Conservation (phyloP, 129 eudicot genomes). For the Centrapalus pauciflorus region DNA sequence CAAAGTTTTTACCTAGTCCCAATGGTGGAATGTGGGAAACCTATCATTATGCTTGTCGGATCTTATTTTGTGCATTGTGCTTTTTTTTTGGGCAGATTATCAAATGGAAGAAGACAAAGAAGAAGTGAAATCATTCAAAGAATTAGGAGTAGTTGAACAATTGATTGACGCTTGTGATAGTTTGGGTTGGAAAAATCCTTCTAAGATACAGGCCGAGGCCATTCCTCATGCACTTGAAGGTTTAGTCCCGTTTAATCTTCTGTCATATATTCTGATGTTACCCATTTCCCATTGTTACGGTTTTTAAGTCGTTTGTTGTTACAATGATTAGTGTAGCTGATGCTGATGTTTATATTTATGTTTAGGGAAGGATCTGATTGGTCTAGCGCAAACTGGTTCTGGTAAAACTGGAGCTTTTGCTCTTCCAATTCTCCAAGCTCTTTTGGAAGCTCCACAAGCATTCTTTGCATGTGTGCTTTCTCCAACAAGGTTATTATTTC, state of each 20-base stretch:
- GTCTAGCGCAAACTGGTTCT: slow-evolving; percentile 97
- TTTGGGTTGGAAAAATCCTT: slow-evolving; percentile 75
- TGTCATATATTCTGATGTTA: neutral
- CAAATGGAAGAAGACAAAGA: slow-evolving; percentile 47
- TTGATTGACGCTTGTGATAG: slow-evolving; percentile 64
- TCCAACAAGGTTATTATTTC: slow-evolving; percentile 59
- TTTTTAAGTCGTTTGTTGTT: too few relatives aligned
- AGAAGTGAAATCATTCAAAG: slow-evolving; percentile 44
- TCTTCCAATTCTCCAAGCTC: slow-evolving; percentile 68
- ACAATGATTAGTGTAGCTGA: neutral
- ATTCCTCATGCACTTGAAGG: slow-evolving; percentile 84
- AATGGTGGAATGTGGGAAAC: too few relatives aligned
- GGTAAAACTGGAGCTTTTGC: slow-evolving; percentile 99
- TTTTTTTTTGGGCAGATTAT: slow-evolving; percentile 1
- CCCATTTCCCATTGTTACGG: too few relatives aligned
- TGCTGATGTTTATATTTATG: neutral
- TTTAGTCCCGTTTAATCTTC: neutral
- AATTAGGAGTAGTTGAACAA: slow-evolving; percentile 51
- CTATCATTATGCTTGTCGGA: neutral
- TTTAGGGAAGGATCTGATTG: slow-evolving; percentile 85
- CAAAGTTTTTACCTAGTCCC: too few relatives aligned
- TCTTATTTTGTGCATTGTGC: neutral
- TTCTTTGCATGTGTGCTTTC: slow-evolving; percentile 88
- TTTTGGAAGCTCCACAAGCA: slow-evolving; percentile 47
- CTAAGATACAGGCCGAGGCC: slow-evolving; percentile 70